Evolutionary conservation across 176 grass and related monocot species (phyloP), one percentile per base, ranked within the genome.

Genomic region (Dendrocalamus sinicus): DNA sequence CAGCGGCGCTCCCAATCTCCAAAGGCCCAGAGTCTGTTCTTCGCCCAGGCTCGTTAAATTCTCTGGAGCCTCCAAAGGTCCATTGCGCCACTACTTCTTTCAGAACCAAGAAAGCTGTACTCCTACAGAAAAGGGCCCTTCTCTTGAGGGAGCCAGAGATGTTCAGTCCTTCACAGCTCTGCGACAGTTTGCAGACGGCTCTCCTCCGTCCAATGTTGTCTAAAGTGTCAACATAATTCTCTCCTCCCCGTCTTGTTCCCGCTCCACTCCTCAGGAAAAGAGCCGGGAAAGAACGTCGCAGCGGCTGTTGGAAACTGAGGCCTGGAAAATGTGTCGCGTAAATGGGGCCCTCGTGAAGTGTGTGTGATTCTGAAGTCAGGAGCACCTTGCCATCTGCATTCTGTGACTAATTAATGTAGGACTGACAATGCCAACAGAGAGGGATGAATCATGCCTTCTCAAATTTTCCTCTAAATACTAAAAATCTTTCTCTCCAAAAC

Each of bases 141-240:
- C 6, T 53, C 40, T 32, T 28, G 59, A 62, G 45, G 47, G 48
- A 10, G 3, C 72, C 45, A 63, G 2, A 66, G 17, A 85, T 39
- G 14, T 17, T 35, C 20, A 2, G 46, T 75, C 3, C 50, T 81
- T 19, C 82, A 69, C 63, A 71, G 62, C 53, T 88, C n/a, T 4
- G 32, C 13, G 4, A 37, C 83, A 78, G 83, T 55, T 14, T 45
- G 24, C 54, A 52, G 24, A 44, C 23, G 19, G 28, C 72, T 66
- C 73, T 83, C 84, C 79, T 81, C 73, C 88, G 66, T 86, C 79
- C 83, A 86, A 70, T 81, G 8, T 7, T 23, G 47, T 81, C 75
- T 32, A 26, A 57, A 67, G 83, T 58, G 32, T 86, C 74, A 44
- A 59, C 74, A 51, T 10, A 86, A 39, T 86, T 86, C 53, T 45